Evolutionary conservation across 1,284 basidiomycete species (phyloP), one percentile per base, ranked within the genome.

Genomic region (Cutaneotrichosporon sp.): DNA sequence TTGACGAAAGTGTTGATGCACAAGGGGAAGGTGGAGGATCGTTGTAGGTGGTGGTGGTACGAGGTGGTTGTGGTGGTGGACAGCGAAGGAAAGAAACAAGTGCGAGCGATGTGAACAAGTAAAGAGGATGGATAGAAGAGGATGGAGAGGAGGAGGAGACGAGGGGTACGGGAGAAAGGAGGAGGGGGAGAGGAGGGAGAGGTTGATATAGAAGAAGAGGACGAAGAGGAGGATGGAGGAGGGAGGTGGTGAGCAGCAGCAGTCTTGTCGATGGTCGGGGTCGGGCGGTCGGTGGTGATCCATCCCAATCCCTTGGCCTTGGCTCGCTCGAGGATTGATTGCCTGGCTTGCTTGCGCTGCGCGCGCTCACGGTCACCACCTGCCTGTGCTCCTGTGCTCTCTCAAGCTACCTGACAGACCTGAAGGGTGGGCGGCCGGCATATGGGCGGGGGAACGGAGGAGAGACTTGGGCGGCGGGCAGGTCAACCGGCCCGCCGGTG

Each of bases 1-100:
- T 52, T 34, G 47, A 29, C 47, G 25, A 13, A 50, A 31, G 47
- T 27, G 47, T 50, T 50, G 47, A 27, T 50, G 53, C 42, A 49
- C 55, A 49, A 56, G 55, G 31, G 34, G 46, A 31, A 29, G 42
- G 54, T 56, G 31, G 31, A 43, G 20, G 42, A 43, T 42, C 22
- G 29, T 29, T 5, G 29, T 24, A 42, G 25, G 53, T n/a, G 24
- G 27, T 27, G 18, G 29, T 31, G 49, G 47, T 31, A n/a, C 13
- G 47, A 14, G 50, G 9, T 22, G 33, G 50, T 52, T 31, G 11
- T 52, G 50, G 31, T 38, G 36, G n/a, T 52, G 31, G 50, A 25
- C 18, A 24, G 38, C 18, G 25, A 52, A 33, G 16, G 34, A 52
- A 20, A 52, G 20, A 31, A 34, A 34, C 16, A 52, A 34, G 20